A percentile compares a stretch with the other conserved stretches of the same genome.
Evolutionary conservation across 2,329 filamentous ascomycete species (phyloP).

Genomic region (Macroventuria anomochaeta): DNA sequence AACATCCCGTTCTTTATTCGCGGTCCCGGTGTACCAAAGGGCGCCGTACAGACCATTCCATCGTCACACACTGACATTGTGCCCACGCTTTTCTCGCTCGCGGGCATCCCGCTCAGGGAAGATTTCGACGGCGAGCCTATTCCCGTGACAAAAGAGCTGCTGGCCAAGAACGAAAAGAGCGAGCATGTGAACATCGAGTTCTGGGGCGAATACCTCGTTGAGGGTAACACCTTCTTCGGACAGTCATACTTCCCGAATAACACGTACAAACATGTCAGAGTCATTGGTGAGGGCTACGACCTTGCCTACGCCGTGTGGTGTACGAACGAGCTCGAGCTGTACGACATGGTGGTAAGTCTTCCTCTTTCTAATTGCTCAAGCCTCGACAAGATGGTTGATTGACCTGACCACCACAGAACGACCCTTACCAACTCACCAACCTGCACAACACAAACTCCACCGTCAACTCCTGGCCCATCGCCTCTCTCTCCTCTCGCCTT

Average conservation of each 20-base stretch:
- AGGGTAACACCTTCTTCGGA: slow-evolving; percentile 25
- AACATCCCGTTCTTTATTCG: slow-evolving; percentile 52
- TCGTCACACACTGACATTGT: slow-evolving; percentile 52
- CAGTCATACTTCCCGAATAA: slow-evolving; percentile 49
- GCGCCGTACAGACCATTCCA: slow-evolving; percentile 27
- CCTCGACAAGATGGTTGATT: too few species aligned
- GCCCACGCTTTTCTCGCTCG: slow-evolving; percentile 48
- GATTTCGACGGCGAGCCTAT: slow-evolving; percentile 50
- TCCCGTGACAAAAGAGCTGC: slow-evolving; percentile 33
- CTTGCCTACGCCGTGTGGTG: slow-evolving; percentile 75
- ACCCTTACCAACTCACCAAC: slow-evolving; percentile 38
- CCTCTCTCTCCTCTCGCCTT: slow-evolving; percentile 40
- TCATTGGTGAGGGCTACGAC: slow-evolving; percentile 63
- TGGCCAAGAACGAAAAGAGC: slow-evolving; percentile 19
- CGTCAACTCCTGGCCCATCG: slow-evolving; percentile 18
- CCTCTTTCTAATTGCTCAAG: not conserved
- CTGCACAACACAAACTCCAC: slow-evolving; percentile 37
- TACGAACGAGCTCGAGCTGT: slow-evolving; percentile 70
- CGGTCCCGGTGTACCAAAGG: slow-evolving; percentile 46
- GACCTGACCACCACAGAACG: slow-evolving; percentile 29
- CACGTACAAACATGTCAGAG: slow-evolving; percentile 66
- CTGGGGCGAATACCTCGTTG: slow-evolving; percentile 47
- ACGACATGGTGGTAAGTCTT: slow-evolving; percentile 62
- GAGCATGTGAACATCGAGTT: slow-evolving; percentile 53
- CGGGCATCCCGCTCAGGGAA: slow-evolving; percentile 38